Base-by-base conservation (phyloP, 441 rosid species). In the Populus hybrid region DNA sequence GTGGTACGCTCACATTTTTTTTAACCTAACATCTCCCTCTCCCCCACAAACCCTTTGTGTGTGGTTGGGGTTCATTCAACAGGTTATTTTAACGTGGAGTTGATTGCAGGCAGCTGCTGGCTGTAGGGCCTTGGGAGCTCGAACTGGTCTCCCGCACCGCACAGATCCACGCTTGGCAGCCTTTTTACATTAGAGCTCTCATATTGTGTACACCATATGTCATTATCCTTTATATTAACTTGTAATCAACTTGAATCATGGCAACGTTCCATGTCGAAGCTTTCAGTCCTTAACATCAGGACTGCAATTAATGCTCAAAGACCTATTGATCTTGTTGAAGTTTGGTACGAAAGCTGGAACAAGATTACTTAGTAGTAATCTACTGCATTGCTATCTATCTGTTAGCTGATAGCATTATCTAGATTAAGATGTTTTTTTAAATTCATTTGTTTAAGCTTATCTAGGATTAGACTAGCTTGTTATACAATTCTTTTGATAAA, bases 71-170 rank as follows among this genome's bases (percentile, higher is more conserved):
- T 3, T 38, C 18, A 35, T 16, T 23, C 29, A 31, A 63, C 42
- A 12, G 16, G n/a, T 53, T 18, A 5, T 59, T 9, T 53, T 24
- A 26, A 66, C 40, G 2, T 72, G 76, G 38, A 75, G 73, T 64
- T 77, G 75, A 76, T 84, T 86, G 87, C 86, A 93, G 97, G 97
- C 97, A 6, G 97, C 92, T 64, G 84, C 83, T 50, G 83, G 90
- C 71, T 92, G 98, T 83, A 89, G 97, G 87, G 97, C 90, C 66
- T 82, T 92, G 87, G 99, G 97, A 40, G 97, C 98, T 65, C 90
- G 98, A 83, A 82, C 90, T 0, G 87, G 89, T 76, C 97, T 92
- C 80, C 98, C 97, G 0, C 65, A 42, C 40, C 88, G 80, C 68
- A 76, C 83, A 1, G 94, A 93, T 81, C 88, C 95, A 10, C 85